Percentiles rank a stretch among this genome's conserved stretches.
These are phyloP conservation scores for Perkinsela sp. DNA, from an alignment of 208 protist genomes.

Conservation along the genomic window DNA sequence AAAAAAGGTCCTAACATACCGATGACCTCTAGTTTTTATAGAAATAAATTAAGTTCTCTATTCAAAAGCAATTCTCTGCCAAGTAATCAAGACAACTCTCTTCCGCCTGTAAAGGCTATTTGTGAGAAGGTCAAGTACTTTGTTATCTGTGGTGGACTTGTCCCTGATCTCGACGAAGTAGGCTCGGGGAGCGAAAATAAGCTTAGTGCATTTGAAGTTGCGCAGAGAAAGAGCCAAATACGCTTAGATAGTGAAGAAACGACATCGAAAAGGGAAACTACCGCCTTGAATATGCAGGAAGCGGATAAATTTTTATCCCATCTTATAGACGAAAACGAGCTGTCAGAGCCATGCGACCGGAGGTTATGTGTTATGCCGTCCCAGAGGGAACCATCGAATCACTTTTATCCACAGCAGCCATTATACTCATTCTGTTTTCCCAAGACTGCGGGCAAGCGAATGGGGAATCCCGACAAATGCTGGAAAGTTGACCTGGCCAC, in stretches of 20 bases:
- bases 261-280: neutral
- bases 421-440: neutral
- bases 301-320: neutral
- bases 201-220: neutral
- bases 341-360: neutral
- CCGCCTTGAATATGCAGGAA: neutral
- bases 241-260: neutral
- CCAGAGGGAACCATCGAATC: neutral
- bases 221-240: neutral
- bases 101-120: neutral
- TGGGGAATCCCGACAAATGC: neutral
- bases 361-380: neutral
- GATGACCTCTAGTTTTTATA: no score
- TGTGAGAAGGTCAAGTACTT: neutral
- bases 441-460: neutral
- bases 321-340: neutral
- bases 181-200: neutral
- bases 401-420: constrained; percentile 1
- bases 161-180: neutral
- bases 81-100: neutral
- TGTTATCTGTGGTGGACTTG: neutral
- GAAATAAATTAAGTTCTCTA: neutral
- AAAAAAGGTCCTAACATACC: no score
- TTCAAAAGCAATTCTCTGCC: neutral
- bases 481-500: neutral